These are phyloP conservation scores for Rhynchosporium secalis DNA, from an alignment of 2,329 filamentous ascomycete genomes.

Conservation along the genomic window DNA sequence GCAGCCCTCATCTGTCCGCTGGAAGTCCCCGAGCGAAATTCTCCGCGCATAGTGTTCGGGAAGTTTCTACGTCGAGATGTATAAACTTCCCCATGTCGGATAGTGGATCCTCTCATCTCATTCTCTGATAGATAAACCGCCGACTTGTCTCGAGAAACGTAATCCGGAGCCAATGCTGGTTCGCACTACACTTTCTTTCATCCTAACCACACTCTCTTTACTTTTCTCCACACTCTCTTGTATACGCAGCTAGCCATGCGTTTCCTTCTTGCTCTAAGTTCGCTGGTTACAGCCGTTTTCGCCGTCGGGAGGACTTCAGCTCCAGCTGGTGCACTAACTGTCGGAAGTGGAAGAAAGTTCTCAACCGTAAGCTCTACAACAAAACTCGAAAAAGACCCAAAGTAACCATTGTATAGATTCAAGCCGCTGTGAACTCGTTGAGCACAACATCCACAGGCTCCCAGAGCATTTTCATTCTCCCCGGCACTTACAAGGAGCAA, in stretches of 20 bases:
- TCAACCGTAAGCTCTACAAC: conserved; percentile 41
- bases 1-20: background rate
- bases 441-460: conserved; percentile 46
- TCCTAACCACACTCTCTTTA: background rate
- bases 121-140: background rate
- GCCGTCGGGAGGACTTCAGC: conserved; percentile 44
- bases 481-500: conserved; percentile 59
- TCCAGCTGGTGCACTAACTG: conserved; percentile 50
- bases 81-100: background rate
- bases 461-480: conserved; percentile 56
- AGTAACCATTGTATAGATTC: conserved; percentile 40
- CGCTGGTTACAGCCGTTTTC: conserved; percentile 33
- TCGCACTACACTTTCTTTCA: background rate
- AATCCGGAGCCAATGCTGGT: background rate
- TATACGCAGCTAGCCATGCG: conserved; percentile 30
- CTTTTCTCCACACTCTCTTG: conserved; percentile 15
- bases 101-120: conserved; percentile 6
- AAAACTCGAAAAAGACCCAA: background rate
- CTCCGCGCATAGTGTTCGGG: conserved; percentile 1
- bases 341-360: conserved; percentile 46
- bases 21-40: background rate
- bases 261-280: conserved; percentile 31
- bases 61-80: conserved; percentile 9
- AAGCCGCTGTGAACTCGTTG: conserved; percentile 53
- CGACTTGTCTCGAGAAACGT: background rate